These are phyloP conservation scores for Postia placenta DNA, from an alignment of 768 basidiomycete species.

Conservation along the genomic window DNA sequence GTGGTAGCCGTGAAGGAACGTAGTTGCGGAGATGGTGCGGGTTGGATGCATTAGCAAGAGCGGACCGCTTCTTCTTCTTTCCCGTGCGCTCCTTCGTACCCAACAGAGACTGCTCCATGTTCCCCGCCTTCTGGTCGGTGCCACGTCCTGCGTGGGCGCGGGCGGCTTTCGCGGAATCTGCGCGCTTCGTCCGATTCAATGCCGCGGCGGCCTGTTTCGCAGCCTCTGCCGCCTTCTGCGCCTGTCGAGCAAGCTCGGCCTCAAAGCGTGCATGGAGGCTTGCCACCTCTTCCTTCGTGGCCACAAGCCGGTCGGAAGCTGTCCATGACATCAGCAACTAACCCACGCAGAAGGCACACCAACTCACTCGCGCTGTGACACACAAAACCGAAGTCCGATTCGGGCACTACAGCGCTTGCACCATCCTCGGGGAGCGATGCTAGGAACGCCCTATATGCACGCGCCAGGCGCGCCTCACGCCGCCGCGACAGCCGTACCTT, in stretches of 20 bases:
- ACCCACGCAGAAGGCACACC: slow-evolving; percentile 15
- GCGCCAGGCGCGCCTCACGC: slow-evolving; percentile 43
- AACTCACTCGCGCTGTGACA: slow-evolving; percentile 71
- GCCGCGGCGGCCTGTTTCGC: slow-evolving; percentile 43
- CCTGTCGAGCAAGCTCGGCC: slow-evolving; percentile 66
- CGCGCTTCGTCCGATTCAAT: slow-evolving; percentile 31
- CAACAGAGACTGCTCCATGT: slow-evolving; percentile 29
- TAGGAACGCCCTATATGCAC: slow-evolving; percentile 30
- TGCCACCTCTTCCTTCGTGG: slow-evolving; percentile 64
- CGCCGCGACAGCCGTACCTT: slow-evolving; percentile 53
- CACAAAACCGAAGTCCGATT: slow-evolving; percentile 51
- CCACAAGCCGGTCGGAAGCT: slow-evolving; percentile 70
- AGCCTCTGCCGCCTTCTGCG: slow-evolving; percentile 45
- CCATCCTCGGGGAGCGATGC: slow-evolving; percentile 26
- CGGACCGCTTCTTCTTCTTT: slow-evolving; percentile 94
- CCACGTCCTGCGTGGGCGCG: slow-evolving; percentile 22
- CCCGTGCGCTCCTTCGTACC: slow-evolving; percentile 21
- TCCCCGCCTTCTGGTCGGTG: slow-evolving; percentile 31
- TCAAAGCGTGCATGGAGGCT: slow-evolving; percentile 65
- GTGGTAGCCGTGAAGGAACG: slow-evolving; percentile 75
- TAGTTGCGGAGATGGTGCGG: slow-evolving; percentile 95
- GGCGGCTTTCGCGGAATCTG: slow-evolving; percentile 31
- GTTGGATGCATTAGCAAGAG: slow-evolving; percentile 88
- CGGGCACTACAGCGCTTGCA: slow-evolving; percentile 36
- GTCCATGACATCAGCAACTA: slow-evolving; percentile 3